Base-by-base conservation (phyloP, 164 flowering plant species). In the Buxus sempervirens region DNA sequence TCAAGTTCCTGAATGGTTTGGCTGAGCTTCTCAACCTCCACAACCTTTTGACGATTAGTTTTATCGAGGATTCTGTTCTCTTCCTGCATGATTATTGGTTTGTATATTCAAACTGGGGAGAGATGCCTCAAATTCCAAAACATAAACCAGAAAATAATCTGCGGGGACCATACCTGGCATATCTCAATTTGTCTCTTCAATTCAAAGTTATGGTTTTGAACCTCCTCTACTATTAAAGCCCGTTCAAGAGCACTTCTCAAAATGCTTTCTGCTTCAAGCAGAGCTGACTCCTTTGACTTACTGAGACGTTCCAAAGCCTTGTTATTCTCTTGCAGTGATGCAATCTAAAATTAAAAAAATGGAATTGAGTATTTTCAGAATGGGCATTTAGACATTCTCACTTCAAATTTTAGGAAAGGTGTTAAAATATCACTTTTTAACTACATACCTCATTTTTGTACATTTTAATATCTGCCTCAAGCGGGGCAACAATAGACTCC, bases 161-260 rank as follows among this genome's bases (percentile, higher is more conserved):
- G 10, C 1, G 15, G n/a, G 27, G 61, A 23, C 24, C 70, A 28
- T 79, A 63, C 97, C 91, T 83, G 95, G 77, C 86, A 90, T 27
- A 90, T 90, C 82, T 91, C 97, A 60, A 90, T 85, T 79, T 90
- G 96, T 76, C 93, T 82, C 80, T 78, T 87, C 72, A 94, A 76
- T 73, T 90, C 97, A 32, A 79, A 79, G 75, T 91, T 94, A 9
- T 91, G 88, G 73, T 94, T 94, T 63, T 91, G 97, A 79, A 91
- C 85, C 71, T 90, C 97, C 77, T 94, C 98, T 22, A 94, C 98
- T 22, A 94, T 86, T 48, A 94, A 66, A 65, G 92, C 98, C 66
- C 98, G 80, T 69, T 94, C 98, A 54, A 94, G 64, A 57, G 98
- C 98, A 73, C 91, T 91, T 79, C 75, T 77, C 77, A 94, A 49